phyloP scores from a whole-genome alignment of 345 rosid genomes.

The Linum usitatissimum region DNA sequence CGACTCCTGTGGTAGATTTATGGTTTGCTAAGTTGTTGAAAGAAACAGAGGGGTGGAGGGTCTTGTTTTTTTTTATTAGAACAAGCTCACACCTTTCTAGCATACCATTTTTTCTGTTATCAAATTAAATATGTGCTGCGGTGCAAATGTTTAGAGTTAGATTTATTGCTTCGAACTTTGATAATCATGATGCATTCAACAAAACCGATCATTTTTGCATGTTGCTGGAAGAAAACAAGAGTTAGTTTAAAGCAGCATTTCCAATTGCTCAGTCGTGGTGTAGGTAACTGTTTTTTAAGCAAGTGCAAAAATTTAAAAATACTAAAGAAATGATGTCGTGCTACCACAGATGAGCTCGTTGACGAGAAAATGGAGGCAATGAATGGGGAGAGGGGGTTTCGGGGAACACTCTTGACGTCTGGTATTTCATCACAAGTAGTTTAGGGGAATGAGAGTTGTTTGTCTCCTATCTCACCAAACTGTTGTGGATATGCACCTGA shows the following conservation, averaged over 20 bases:
- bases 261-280: background rate
- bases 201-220: background rate
- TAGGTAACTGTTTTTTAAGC: background rate
- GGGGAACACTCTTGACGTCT: slow-evolving; percentile 77
- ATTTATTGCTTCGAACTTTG: no score
- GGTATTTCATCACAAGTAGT: slow-evolving; percentile 58
- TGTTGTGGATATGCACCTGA: slow-evolving; percentile 13
- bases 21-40: no score
- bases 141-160: no score
- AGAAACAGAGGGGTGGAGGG: background rate
- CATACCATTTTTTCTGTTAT: no score
- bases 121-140: no score
- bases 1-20: no score
- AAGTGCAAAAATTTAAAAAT: background rate
- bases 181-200: background rate
- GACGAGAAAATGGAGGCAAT: slow-evolving; percentile 47
- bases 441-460: slow-evolving; percentile 11
- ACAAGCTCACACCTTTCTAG: no score
- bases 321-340: background rate
- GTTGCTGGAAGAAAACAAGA: background rate
- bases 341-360: slow-evolving; percentile 65
- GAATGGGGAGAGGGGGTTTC: slow-evolving; percentile 72
- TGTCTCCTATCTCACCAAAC: background rate
- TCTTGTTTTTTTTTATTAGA: background rate
- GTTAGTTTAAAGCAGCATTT: background rate